Evolutionary conservation across 2,329 filamentous ascomycete genomes (phyloP), one percentile per base, ranked within the genome.

Genomic region (Paecilomyces variotii): DNA sequence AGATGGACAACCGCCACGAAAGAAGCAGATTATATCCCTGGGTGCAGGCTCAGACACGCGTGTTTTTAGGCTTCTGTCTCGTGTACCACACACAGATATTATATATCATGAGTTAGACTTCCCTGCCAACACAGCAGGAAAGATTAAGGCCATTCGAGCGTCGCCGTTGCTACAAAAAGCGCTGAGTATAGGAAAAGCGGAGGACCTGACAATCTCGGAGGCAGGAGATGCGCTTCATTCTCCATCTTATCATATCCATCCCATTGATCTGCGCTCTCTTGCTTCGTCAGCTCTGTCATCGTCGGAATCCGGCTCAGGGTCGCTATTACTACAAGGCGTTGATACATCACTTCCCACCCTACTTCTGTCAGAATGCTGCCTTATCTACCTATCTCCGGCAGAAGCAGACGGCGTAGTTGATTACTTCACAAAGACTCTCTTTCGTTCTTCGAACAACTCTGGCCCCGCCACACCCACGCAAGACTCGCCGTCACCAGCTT

Each of bases 41-140:
- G 94, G 94, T 30, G 93, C 94, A 14, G 94, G 94, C 26, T 96
- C 92, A 10, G 94, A 99, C 71, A 97, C 94, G 5, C 84, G 94
- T 14, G 88, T 87, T 60, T 91, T 97, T 68, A 86, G 90, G 24
- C 77, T 97, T 0, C 81, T 89, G 60, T 74, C 83, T 7, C 64
- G 64, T 3, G 60, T 64, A 7, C 71, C 76, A 14, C 71, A 77
- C 56, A 72, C 74, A 0, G 67, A 76, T 28, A 59, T 96, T 19
- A 72, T 88, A 59, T 99, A 97, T 72, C 92, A 97, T 72, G 94
- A 99, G 73, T 79, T 99, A 58, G 94, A 99, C 73, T 97, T 97
- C 67, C 82, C 88, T 0, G 74, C 82, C 25, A 91, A 92, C 57
- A 87, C 85, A n/a, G 70, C 77, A 2, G 80, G 82, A 50, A 96